phyloP scores from a whole-genome alignment of 371 early-diverging fungal genomes.

The Mortierella sp. region DNA sequence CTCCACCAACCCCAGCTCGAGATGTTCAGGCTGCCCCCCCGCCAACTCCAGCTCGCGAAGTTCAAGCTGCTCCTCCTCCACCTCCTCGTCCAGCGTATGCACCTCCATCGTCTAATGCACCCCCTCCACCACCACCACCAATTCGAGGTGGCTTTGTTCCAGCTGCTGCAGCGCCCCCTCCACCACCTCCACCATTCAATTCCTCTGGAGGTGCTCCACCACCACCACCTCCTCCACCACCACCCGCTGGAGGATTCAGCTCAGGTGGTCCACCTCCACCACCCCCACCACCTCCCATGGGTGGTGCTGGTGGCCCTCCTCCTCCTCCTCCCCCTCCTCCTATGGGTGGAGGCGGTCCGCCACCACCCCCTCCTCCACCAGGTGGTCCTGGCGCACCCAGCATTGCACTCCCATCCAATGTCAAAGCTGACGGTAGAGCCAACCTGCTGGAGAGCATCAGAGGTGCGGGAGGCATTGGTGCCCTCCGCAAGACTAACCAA shows the following conservation, averaged over 20 bases:
- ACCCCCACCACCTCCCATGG: conserved; percentile 61
- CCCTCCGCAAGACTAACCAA: conserved; percentile 56
- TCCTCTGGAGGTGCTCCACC: conserved; percentile 13
- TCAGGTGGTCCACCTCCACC: conserved; percentile 57
- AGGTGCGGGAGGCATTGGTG: conserved; percentile 61
- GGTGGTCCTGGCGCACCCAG: conserved; percentile 23
- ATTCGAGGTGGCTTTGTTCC: conserved; percentile 36
- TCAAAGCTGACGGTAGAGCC: conserved; percentile 38
- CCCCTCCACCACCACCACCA: conserved; percentile 51
- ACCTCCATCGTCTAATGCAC: conserved; percentile 36
- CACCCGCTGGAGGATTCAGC: conserved; percentile 36
- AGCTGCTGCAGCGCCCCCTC: conserved; percentile 18
- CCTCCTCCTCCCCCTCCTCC: conserved; percentile 65
- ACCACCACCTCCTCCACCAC: conserved; percentile 47
- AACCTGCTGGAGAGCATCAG: conserved; percentile 64
- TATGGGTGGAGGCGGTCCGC: conserved; percentile 24
- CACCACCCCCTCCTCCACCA: conserved; percentile 57
- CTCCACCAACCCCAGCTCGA: conserved; percentile 47
- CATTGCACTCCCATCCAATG: conserved; percentile 33
- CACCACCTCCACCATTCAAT: conserved; percentile 52
- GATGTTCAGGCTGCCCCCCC: conserved; percentile 42
- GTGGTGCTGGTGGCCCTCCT: conserved; percentile 28
- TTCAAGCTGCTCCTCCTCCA: conserved; percentile 51
- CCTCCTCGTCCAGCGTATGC: conserved; percentile 45
- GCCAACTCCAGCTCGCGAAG: conserved; percentile 38